Base-by-base conservation (phyloP, 768 basidiomycete species). In the Panaeolus cyanescens region DNA sequence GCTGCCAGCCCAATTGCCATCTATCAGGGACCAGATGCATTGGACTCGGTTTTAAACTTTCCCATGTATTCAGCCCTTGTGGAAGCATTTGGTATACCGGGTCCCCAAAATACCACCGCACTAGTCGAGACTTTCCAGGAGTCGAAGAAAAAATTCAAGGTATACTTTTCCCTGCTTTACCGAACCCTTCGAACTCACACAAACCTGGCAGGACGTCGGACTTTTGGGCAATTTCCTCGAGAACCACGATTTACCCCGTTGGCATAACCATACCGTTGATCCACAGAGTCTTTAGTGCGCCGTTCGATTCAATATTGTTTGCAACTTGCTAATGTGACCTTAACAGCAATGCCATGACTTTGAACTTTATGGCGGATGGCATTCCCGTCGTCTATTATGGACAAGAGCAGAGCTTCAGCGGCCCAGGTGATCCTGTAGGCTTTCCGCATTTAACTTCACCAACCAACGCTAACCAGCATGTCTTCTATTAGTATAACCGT, bases 371-470 rank as follows among this genome's bases (percentile, higher is more conserved):
- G 84, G 83, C 84, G 54, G 91, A 92, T 61, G 91, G 91, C n/a
- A 91, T 92, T 65, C 91, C 92, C 0, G 86, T 93, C 61, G 83
- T 91, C 10, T 93, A 93, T 71, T 91, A 91, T 62, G 91, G 92
- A 1, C 90, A 91, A 73, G 92, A 93, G 67, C 91, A 92, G 70
- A 75, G 80, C 37, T 88, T 90, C 71, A 76, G 74, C 59, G 92
- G 91, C 32, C 75, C 74, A 67, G 74, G 71, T 7, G 91, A 93
- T 67, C 91, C 91, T 33, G 88, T 90, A 71, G 65, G 82, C 20
- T 67, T 31, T 30, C 28, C 17, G 42, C 19, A 15, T 40, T 19
- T 50, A 28, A 28, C 12, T 28, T 28, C 25, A 50, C 8, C 12
- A 50, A 28, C 17, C 19, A 42, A 20, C 10, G 22, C 53, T 55